Evolutionary conservation across 208 protist genomes (phyloP), one percentile per base, ranked within the genome.

Genomic region (Acanthamoeba royreba): DNA sequence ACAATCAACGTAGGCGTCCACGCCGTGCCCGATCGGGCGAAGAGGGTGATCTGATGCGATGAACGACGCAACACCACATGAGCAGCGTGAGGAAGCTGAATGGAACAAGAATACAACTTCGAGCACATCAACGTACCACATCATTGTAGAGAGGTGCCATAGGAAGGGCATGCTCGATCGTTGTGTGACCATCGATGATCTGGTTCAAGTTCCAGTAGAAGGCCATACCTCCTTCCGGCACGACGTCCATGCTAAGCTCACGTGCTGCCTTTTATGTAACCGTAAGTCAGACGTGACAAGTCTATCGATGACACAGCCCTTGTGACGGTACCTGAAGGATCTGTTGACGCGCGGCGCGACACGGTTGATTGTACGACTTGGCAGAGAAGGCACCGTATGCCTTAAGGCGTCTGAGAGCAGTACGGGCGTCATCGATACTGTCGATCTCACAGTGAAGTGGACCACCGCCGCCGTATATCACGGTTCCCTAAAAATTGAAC

Each of bases 341-440:
- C 47, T 42, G 66, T 69, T 53, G 63, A 5, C 63, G 43, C 9
- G 89, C 63, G 2, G 89, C 58, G n/a, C 89, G 63, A 31, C 89
- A 93, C 9, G 89, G 77, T 33, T 93, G 89, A 8, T 55, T 55
- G 89, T 93, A 93, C 35, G 63, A 88, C 89, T 93, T 93, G 63
- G 25, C 89, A 4, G 89, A 93, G 25, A 45, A 93, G 4, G 89
- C 89, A 0, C 89, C 89, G 46, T 55, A 93, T 9, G 89, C 58
- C 46, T 53, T 58, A 11, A 93, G 8, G 31, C 58, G 74, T 4
- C 42, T 28, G 25, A 85, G 42, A 25, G 49, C 81, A 31, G 49
- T 35, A 4, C 3, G 35, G 22, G 85, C 85, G 28, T 91, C 85
- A 9, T 72, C 55, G 0, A 91, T 0, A 28, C 49, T 69, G 0